Conservation (phyloP, 2,329 filamentous ascomycete genomes). For the Chaetomiaceae sp. region DNA sequence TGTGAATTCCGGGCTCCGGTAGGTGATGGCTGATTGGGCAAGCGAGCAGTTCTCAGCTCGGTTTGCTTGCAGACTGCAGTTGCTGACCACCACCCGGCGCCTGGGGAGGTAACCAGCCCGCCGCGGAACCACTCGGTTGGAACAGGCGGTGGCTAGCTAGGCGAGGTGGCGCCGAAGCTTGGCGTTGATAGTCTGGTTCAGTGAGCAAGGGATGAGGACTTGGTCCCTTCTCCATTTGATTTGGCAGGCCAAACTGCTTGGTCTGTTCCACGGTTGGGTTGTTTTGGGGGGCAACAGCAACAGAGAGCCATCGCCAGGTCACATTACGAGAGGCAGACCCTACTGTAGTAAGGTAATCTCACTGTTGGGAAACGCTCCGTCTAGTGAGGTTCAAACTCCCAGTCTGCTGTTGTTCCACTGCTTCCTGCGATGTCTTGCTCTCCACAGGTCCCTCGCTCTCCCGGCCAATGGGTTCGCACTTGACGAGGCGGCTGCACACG, state of each 20-base stretch:
- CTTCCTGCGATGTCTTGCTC: background rate
- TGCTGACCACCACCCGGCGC: constrained; percentile 11
- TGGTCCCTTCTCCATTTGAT: no score
- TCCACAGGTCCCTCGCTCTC: constrained; percentile 1
- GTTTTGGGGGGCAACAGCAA: no score
- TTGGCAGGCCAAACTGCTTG: no score
- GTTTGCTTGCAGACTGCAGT: background rate
- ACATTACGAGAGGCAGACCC: no score
- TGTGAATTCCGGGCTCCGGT: background rate
- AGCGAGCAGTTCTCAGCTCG: background rate
- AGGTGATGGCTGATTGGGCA: constrained; percentile 2
- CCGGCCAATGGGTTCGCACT: constrained; percentile 7
- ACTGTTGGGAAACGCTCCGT: no score
- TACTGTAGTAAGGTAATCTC: no score
- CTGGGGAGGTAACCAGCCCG: constrained; percentile 8
- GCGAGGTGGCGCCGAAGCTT: constrained; percentile 16
- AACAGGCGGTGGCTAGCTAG: constrained; percentile 16
- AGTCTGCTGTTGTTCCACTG: background rate
- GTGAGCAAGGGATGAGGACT: background rate
- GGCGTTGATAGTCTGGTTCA: background rate
- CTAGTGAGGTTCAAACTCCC: constrained; percentile 4
- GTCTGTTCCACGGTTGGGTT: no score
- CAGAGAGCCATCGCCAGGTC: no score
- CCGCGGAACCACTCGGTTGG: constrained; percentile 16
- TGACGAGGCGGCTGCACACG: background rate